These are phyloP conservation scores for Neopestalotiopsis sp. DNA, from an alignment of 2,329 filamentous ascomycete genomes.

Conservation along the genomic window DNA sequence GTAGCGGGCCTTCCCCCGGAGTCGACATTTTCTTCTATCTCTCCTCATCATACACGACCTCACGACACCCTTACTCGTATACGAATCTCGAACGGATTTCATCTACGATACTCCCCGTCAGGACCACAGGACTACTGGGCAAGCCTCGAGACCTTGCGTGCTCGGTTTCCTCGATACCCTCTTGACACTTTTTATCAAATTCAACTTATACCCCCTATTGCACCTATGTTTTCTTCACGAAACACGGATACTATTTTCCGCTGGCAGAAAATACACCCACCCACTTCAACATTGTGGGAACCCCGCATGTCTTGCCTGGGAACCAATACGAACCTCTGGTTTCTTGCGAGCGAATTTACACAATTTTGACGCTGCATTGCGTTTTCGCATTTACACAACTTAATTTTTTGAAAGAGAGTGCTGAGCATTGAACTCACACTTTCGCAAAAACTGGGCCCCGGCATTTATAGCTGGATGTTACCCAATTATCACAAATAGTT, in stretches of 20 bases:
- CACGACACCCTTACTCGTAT: conserved; percentile 12
- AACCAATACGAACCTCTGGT: neutral
- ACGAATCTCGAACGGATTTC: conserved; percentile 19
- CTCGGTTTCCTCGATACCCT: conserved; percentile 28
- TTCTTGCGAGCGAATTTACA: neutral
- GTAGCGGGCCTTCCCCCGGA: conserved; percentile 26
- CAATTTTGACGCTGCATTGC: conserved; percentile 8
- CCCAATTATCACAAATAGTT: neutral
- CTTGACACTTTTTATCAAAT: conserved; percentile 17
- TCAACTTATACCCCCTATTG: conserved; percentile 21
- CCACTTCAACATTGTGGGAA: conserved; percentile 23
- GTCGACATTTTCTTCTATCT: conserved; percentile 30
- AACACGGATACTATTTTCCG: conserved; percentile 13
- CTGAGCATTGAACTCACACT: neutral
- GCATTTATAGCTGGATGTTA: conserved; percentile 2
- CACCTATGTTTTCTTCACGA: conserved; percentile 14
- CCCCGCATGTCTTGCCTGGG: neutral
- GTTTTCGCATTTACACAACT: conserved; percentile 7
- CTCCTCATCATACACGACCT: conserved; percentile 28
- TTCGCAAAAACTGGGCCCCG: neutral
- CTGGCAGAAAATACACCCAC: conserved; percentile 20
- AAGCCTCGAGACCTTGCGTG: conserved; percentile 29
- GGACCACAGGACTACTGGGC: conserved; percentile 29
- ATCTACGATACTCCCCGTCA: conserved; percentile 20
- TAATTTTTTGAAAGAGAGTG: neutral